Conservation (phyloP, 371 early-diverging fungal genomes). For the Spiromyces aspiralis region DNA sequence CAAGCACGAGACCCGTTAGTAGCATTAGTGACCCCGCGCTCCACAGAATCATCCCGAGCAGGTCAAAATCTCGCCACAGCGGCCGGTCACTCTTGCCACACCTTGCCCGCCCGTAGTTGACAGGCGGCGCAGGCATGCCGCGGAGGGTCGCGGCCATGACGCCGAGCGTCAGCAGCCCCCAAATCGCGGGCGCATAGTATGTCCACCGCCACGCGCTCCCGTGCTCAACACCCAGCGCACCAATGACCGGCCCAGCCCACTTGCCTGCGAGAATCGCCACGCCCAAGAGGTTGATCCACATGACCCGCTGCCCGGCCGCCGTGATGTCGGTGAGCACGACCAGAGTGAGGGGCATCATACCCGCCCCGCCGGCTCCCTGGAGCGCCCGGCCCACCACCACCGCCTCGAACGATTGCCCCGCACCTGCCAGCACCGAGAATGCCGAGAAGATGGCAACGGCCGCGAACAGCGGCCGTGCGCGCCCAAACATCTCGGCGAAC, state of each 20-base stretch:
- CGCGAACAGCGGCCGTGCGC: slow-evolving; percentile 10
- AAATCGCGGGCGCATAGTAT: slow-evolving; percentile 12
- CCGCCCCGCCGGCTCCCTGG: slow-evolving; percentile 22
- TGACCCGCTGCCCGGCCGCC: slow-evolving; percentile 11
- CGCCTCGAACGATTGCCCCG: slow-evolving; percentile 8
- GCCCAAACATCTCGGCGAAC: slow-evolving; percentile 18
- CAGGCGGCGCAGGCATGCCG: slow-evolving; percentile 12
- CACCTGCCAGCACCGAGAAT: slow-evolving; percentile 20
- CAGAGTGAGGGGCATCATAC: slow-evolving; percentile 23
- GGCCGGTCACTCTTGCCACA: no score
- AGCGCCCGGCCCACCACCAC: slow-evolving; percentile 18
- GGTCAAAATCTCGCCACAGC: slow-evolving; percentile 14
- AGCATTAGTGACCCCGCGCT: slow-evolving; percentile 18
- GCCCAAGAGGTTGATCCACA: slow-evolving; percentile 17
- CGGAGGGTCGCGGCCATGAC: slow-evolving; percentile 3
- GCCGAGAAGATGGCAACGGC: slow-evolving; percentile 14
- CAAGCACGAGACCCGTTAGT: slow-evolving; percentile 15
- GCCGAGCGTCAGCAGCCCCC: slow-evolving; percentile 8
- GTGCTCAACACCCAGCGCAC: slow-evolving; percentile 6
- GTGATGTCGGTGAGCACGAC: slow-evolving; percentile 21
- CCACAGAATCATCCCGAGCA: slow-evolving; percentile 17
- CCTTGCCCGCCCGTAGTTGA: background rate
- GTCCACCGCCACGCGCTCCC: slow-evolving; percentile 17
- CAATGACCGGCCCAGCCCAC: slow-evolving; percentile 20
- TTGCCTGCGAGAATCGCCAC: slow-evolving; percentile 19